Evolutionary conservation across 208 protist genomes (phyloP).

Genomic region (Leishmania aethiopica): DNA sequence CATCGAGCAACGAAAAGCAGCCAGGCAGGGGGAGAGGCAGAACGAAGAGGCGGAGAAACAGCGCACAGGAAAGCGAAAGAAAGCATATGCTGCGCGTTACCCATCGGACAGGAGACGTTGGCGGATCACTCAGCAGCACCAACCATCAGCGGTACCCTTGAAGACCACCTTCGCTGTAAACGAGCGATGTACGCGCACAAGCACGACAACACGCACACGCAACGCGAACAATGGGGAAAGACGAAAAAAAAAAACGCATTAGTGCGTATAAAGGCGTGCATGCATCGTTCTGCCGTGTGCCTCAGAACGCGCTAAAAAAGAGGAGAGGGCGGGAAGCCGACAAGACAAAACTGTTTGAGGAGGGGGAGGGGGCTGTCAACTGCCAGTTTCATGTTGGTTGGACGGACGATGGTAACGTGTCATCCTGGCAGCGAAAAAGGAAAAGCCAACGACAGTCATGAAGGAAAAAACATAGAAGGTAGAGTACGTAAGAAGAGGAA

Average conservation of each 20-base stretch:
- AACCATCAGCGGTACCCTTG: background rate
- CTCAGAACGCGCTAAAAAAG: background rate
- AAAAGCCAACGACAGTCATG: no score
- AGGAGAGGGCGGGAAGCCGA: background rate
- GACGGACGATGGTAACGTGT: background rate
- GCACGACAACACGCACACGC: background rate
- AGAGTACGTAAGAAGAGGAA: background rate
- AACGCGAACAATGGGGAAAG: background rate
- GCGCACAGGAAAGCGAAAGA: background rate
- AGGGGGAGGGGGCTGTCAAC: background rate
- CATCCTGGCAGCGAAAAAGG: background rate
- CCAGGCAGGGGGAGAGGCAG: background rate
- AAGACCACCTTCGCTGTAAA: background rate
- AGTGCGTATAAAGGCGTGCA: background rate
- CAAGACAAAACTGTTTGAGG: background rate
- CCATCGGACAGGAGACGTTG: no score
- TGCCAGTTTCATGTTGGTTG: background rate
- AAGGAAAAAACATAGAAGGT: background rate
- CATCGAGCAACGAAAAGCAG: background rate
- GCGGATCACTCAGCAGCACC: background rate
- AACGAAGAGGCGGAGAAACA: background rate
- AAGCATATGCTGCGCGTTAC: background rate
- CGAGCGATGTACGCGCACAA: background rate
- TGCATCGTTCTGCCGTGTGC: background rate
- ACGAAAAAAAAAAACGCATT: background rate